Percentiles rank a stretch among this genome's conserved stretches.
phyloP scores from a whole-genome alignment of 345 rosid genomes.

The Litchi chinensis region DNA sequence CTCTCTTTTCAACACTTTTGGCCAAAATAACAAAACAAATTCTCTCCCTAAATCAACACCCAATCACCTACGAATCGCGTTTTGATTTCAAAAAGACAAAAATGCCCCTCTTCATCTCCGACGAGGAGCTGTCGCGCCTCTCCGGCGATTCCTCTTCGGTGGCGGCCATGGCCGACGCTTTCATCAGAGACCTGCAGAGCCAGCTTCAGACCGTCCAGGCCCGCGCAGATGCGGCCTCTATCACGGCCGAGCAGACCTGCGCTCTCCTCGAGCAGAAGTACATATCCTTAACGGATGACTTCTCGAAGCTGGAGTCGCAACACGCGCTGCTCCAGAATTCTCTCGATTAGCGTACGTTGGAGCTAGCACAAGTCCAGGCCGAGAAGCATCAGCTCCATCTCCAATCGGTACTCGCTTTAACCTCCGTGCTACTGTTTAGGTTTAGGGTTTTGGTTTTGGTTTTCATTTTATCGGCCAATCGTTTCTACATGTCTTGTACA shows the following conservation, averaged over 20 bases:
- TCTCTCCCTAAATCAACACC: too few species aligned
- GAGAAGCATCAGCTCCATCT: constrained; percentile 85
- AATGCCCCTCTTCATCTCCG: constrained; percentile 90
- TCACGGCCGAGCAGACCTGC: constrained; percentile 97
- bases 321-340: constrained; percentile 70
- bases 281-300: constrained; percentile 67
- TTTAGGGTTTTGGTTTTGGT: background rate
- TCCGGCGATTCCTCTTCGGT: constrained; percentile 59
- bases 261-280: constrained; percentile 95
- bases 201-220: constrained; percentile 82
- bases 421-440: background rate
- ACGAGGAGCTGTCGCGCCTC: constrained; percentile 75
- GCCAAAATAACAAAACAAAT: background rate
- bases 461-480: background rate
- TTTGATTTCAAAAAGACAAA: background rate
- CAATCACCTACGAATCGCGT: background rate
- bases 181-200: constrained; percentile 51
- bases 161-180: constrained; percentile 83
- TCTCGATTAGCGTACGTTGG: constrained; percentile 58
- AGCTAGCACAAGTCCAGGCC: constrained; percentile 71
- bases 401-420: constrained; percentile 47
- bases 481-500: background rate
- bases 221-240: constrained; percentile 75
- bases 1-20: background rate
- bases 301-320: constrained; percentile 62